Base-by-base conservation (phyloP, 2,329 filamentous ascomycete species). In the Pseudogymnoascus sp. region DNA sequence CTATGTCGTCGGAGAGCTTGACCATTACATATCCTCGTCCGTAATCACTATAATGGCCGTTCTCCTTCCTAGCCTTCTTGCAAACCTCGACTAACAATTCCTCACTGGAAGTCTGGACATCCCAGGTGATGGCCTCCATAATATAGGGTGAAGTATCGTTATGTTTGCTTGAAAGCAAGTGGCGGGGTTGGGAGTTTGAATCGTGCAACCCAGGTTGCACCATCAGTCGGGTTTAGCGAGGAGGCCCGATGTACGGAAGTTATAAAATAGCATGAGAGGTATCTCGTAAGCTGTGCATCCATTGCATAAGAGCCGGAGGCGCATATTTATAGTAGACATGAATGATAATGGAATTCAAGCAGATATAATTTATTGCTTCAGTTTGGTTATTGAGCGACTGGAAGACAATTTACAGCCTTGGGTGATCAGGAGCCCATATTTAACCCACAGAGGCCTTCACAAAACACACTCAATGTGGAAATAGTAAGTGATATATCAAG, bases 1-100 rank as follows among this genome's bases (percentile, higher is more conserved):
- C 64, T 35, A 69, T 64, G 14, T 35, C 63, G 33, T 65, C 35
- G 3, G 67, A 66, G 67, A 50, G 24, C 24, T 50, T 50, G 24
- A 50, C 14, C 8, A 26, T 62, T 19, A 40, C 31, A 61, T 64
- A 62, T 22, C 67, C 67, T 35, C 28, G 26, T 7, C 60, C 16
- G 33, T 64, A 11, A n/a, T 16, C 24, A n/a, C 41, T 14, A 37
- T 65, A 37, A n/a, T 61, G n/a, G 19, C 46, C 60, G 28, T 61
- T 60, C 61, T 61, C 24, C 62, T 37, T 33, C 63, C 61, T 41
- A 4, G 53, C 63, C 16, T 64, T 19, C 11, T 61, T 14, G 33
- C 64, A 65, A 3, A 65, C 16, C 41, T 60, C 10, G 37, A 65
- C 60, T 40, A 67, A 28, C 43, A 12, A 43, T 61, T 65, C 66